These are phyloP conservation scores for Colletotrichum orbiculare DNA, from an alignment of 2,329 filamentous ascomycete genomes.

Conservation along the genomic window DNA sequence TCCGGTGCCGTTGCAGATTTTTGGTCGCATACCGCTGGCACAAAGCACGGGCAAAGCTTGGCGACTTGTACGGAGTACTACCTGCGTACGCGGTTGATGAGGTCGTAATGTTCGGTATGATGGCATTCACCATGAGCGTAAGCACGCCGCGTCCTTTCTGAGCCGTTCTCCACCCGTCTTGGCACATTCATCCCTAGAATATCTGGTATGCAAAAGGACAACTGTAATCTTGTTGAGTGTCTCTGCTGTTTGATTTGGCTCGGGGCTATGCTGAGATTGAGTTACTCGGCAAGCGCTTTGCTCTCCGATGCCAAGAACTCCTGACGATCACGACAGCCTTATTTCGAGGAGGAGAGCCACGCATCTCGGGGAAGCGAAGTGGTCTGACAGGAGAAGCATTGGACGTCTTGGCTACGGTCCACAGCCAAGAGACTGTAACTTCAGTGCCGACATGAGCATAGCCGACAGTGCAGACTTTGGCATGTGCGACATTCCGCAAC, in stretches of 20 bases:
- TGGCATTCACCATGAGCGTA: no score
- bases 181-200: no score
- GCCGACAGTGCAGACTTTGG: conserved; percentile 2
- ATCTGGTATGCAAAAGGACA: no score
- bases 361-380: conserved; percentile 4
- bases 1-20: conserved; percentile 31
- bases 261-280: conserved; percentile 9
- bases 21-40: conserved; percentile 11
- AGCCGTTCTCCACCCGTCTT: no score
- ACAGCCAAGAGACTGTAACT: not conserved
- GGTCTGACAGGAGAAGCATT: conserved; percentile 13
- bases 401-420: not conserved
- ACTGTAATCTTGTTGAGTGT: not conserved
- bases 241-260: conserved; percentile 15
- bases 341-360: not conserved
- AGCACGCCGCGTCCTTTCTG: no score
- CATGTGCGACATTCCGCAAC: conserved; percentile 15
- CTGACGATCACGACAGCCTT: conserved; percentile 29
- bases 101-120: not conserved
- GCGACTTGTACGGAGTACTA: not conserved
- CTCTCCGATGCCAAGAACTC: conserved; percentile 28
- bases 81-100: not conserved
- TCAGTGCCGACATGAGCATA: not conserved
- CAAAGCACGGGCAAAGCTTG: conserved; percentile 22
- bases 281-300: conserved; percentile 33